Base-by-base conservation (phyloP, 208 protist species). In the Trypanosoma boissoni region DNA sequence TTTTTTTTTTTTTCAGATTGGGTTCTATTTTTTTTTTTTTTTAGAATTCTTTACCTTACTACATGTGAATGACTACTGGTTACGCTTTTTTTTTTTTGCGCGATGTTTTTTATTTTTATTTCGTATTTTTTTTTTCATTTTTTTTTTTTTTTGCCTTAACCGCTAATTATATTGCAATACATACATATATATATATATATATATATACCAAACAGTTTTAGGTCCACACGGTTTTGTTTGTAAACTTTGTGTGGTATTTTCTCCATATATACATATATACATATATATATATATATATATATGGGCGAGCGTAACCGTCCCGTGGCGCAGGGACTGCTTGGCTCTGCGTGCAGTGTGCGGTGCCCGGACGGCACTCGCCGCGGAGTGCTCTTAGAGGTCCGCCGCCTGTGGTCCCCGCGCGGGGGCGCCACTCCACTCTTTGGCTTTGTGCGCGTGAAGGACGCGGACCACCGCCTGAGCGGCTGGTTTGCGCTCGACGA, bases 361-460 rank as follows among this genome's bases (percentile, higher is more conserved):
- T 82, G 18, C 69, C 59, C 34, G 43, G 29, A 12, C 6, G 23
- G 12, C 53, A 57, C 16, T 9, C 41, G 58, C 49, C 63, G 58
- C 9, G 81, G 78, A 7, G 50, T 55, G 18, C 50, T 92, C 27
- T 57, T 92, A 36, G 81, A 92, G 54, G 85, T 92, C 42, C 68
- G 85, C 2, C 72, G 58, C 31, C 73, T 91, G 9, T 88, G 81
- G 80, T 68, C 69, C 8, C 66, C 76, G 10, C 0, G 1, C 41
- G 27, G 12, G 1, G 9, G 27, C 3, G 24, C n/a, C 32, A 20
- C 54, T 10, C 46, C 64, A 10, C 67, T 92, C 7, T 83, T 78
- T 56, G 88, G 70, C 8, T 95, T 85, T 57, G 85, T 95, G 45
- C 84, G 85, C 3, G 23, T 89, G 5, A 89, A 89, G 64, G 83